A percentile compares a stretch with the other conserved stretches of the same genome.
phyloP scores from a whole-genome alignment of 2,329 filamentous ascomycete genomes.

The Colletotrichum tropicale region DNA sequence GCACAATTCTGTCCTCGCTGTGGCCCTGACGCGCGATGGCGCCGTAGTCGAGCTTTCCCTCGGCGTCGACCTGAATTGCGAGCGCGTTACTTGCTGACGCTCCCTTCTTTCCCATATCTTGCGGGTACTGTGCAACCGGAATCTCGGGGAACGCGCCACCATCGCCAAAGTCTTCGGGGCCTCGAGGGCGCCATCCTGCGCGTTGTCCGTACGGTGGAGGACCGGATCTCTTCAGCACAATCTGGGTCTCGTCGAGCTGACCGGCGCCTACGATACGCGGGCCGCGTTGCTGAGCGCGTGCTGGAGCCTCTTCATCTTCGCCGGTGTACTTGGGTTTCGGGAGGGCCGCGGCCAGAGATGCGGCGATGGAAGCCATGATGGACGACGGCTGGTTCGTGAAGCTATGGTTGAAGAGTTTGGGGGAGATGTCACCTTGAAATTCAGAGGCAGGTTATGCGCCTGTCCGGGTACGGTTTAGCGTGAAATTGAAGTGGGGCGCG shows the following conservation, averaged over 20 bases:
- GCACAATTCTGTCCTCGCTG: slow-evolving; percentile 80
- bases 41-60: slow-evolving; percentile 96
- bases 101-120: slow-evolving; percentile 90
- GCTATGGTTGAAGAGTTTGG: slow-evolving; percentile 5
- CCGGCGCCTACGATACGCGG: slow-evolving; percentile 81
- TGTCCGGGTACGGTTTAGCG: background rate
- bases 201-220: slow-evolving; percentile 89
- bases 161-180: slow-evolving; percentile 91
- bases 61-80: slow-evolving; percentile 86
- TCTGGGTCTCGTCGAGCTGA: slow-evolving; percentile 83
- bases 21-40: slow-evolving; percentile 93
- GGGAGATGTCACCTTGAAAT: slow-evolving; percentile 20
- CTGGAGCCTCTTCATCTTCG: slow-evolving; percentile 81
- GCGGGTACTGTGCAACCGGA: slow-evolving; percentile 90
- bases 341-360: slow-evolving; percentile 78
- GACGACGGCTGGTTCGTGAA: slow-evolving; percentile 23
- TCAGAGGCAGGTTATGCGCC: slow-evolving; percentile 19
- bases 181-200: slow-evolving; percentile 87
- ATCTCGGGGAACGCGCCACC: slow-evolving; percentile 96
- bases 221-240: slow-evolving; percentile 82
- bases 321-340: slow-evolving; percentile 92
- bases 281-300: slow-evolving; percentile 75
- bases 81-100: slow-evolving; percentile 81
- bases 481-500: background rate
- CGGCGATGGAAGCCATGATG: slow-evolving; percentile 69